phyloP scores from a whole-genome alignment of 2,329 filamentous ascomycete genomes.

The Xylaria sp. region DNA sequence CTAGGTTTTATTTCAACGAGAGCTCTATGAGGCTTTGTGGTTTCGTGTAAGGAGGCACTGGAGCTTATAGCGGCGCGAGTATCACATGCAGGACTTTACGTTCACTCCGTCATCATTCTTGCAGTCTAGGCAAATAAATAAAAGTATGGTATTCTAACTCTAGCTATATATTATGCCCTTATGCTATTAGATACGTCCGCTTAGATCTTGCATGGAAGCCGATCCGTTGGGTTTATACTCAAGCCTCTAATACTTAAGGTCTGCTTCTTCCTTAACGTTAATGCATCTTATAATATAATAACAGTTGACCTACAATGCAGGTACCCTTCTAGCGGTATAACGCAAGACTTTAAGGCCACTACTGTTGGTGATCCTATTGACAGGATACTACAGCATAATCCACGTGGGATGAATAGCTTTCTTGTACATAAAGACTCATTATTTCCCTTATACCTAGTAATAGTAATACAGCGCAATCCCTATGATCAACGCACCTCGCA shows the following conservation, averaged over 20 bases:
- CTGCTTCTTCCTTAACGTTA: background rate
- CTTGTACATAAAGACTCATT: background rate
- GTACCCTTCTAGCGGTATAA: slow-evolving; percentile 7
- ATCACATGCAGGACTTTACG: background rate
- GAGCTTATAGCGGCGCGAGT: too few relatives aligned
- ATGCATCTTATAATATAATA: slow-evolving; percentile 5
- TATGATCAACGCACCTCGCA: background rate
- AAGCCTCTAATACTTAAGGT: background rate
- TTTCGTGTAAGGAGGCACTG: background rate
- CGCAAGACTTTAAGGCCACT: background rate
- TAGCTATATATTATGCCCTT: background rate
- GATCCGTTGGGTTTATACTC: background rate
- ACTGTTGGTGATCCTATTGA: slow-evolving; percentile 2
- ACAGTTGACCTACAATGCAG: slow-evolving; percentile 2
- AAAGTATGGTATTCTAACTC: background rate
- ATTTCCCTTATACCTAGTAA: slow-evolving; percentile 6
- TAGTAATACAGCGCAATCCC: background rate
- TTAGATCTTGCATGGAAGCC: background rate
- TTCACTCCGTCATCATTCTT: background rate
- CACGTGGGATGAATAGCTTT: background rate
- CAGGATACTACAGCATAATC: slow-evolving; percentile 7
- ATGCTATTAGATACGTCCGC: background rate
- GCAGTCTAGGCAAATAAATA: background rate
- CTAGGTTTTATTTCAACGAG: background rate
- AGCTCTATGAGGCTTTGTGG: background rate